A percentile compares a stretch with the other conserved stretches of the same genome.
Conservation (phyloP, 2,329 filamentous ascomycete species). For the Pseudocercospora cruenta region DNA sequence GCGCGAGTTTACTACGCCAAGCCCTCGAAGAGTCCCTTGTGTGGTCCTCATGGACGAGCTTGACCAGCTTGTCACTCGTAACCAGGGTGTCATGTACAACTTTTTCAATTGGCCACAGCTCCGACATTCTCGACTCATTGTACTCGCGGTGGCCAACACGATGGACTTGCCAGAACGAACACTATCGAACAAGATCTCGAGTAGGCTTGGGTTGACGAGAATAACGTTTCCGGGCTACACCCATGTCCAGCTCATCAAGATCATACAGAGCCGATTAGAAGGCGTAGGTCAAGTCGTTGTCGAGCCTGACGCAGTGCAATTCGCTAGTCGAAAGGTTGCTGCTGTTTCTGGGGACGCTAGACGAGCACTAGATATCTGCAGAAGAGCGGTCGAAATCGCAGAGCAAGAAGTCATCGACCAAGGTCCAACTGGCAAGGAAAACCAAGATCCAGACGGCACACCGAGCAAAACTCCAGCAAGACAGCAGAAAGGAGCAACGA, state of each 20-base stretch:
- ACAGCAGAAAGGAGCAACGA: slow-evolving; percentile 39
- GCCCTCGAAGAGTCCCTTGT: slow-evolving; percentile 86
- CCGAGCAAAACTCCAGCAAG: slow-evolving; percentile 61
- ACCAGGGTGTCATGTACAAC: slow-evolving; percentile 99
- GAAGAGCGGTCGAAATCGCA: slow-evolving; percentile 90
- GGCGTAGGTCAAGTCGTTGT: slow-evolving; percentile 84
- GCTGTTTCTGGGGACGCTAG: slow-evolving; percentile 94
- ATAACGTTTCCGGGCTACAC: slow-evolving; percentile 98
- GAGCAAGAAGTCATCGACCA: slow-evolving; percentile 65
- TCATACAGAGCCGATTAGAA: slow-evolving; percentile 90
- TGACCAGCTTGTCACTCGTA: slow-evolving; percentile 95
- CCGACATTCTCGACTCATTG: slow-evolving; percentile 88
- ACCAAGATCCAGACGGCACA: slow-evolving; percentile 56
- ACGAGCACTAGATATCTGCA: slow-evolving; percentile 90
- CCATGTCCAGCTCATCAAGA: slow-evolving; percentile 94
- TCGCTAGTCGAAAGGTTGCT: slow-evolving; percentile 93
- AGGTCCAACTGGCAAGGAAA: slow-evolving; percentile 23
- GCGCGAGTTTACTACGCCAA: slow-evolving; percentile 88
- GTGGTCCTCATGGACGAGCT: slow-evolving; percentile 98
- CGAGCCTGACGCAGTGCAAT: slow-evolving; percentile 90
- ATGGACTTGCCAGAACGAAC: slow-evolving; percentile 98
- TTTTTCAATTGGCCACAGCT: slow-evolving; percentile 99
- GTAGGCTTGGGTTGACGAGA: slow-evolving; percentile 77
- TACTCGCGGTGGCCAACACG: slow-evolving; percentile 95
- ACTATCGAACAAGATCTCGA: slow-evolving; percentile 97